These are phyloP conservation scores for Daldinia sp. DNA, from an alignment of 2,329 filamentous ascomycete species.

Conservation along the genomic window DNA sequence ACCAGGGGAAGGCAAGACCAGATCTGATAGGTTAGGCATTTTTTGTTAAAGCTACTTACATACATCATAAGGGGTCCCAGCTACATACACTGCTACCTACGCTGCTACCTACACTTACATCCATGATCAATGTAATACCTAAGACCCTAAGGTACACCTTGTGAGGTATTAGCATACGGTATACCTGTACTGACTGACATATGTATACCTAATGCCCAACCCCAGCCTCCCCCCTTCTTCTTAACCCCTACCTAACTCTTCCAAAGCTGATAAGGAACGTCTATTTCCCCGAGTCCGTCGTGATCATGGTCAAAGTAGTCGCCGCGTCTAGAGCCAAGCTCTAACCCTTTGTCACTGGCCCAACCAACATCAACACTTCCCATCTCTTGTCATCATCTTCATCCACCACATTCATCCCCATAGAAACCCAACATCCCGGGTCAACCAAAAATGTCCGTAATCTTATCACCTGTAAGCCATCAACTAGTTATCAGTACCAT, in stretches of 20 bases:
- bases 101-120: not conserved
- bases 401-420: conserved; percentile 18
- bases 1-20: conserved; percentile 44
- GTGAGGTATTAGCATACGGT: not conserved
- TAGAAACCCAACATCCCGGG: conserved; percentile 8
- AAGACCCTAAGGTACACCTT: not conserved
- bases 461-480: conserved; percentile 1
- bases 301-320: conserved; percentile 1
- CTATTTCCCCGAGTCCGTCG: conserved; percentile 13
- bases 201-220: not conserved
- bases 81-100: not conserved
- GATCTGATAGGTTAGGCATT: conserved; percentile 51
- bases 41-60: conserved; percentile 40
- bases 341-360: conserved; percentile 33
- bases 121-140: not conserved
- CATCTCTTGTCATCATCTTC: conserved; percentile 25
- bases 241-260: not conserved
- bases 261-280: conserved; percentile 23
- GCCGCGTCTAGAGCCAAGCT: conserved; percentile 18
- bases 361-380: conserved; percentile 29
- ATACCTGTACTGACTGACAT: not conserved
- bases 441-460: conserved; percentile 19
- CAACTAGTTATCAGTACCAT: conserved; percentile 15
- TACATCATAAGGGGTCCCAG: conserved; percentile 5
- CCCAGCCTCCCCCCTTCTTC: conserved; percentile 25